These are phyloP conservation scores for Sporothrix humicola DNA, from an alignment of 2,329 filamentous ascomycete species.

Conservation along the genomic window DNA sequence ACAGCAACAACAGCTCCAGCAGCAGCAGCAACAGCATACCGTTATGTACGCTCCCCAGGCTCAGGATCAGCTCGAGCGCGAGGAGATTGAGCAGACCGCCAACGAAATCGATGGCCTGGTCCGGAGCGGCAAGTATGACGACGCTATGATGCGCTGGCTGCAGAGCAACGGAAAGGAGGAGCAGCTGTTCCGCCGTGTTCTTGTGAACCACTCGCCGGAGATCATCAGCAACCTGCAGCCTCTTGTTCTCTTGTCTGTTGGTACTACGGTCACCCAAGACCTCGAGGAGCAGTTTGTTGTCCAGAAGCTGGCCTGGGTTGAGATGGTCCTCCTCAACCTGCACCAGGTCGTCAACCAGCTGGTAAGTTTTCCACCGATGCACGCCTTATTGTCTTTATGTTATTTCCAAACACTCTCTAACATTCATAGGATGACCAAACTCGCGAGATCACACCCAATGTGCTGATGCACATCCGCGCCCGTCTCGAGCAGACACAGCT, in stretches of 20 bases:
- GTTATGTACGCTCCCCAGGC: slow-evolving; percentile 49
- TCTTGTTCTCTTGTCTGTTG: slow-evolving; percentile 67
- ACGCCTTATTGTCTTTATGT: not conserved
- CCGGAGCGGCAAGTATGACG: slow-evolving; percentile 64
- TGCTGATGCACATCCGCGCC: slow-evolving; percentile 60
- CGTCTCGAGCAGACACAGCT: slow-evolving; percentile 60
- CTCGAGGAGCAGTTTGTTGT: slow-evolving; percentile 59
- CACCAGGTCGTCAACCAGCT: slow-evolving; percentile 54
- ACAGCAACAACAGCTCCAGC: slow-evolving; percentile 27
- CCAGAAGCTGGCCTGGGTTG: slow-evolving; percentile 65
- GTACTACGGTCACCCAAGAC: slow-evolving; percentile 66
- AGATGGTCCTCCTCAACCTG: slow-evolving; percentile 63
- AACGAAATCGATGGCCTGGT: slow-evolving; percentile 67
- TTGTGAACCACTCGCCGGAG: slow-evolving; percentile 57
- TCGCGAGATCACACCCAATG: slow-evolving; percentile 61
- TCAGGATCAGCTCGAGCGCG: slow-evolving; percentile 54
- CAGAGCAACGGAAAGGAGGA: slow-evolving; percentile 63
- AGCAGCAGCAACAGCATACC: slow-evolving; percentile 36
- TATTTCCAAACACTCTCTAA: not conserved
- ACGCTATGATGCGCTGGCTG: slow-evolving; percentile 70
- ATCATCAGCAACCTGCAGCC: slow-evolving; percentile 64
- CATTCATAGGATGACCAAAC: slow-evolving; percentile 57
- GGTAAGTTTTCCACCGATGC: slow-evolving; percentile 50
- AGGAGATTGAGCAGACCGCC: slow-evolving; percentile 62
- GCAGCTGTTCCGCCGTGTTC: slow-evolving; percentile 65